A percentile compares a stretch with the other conserved stretches of the same genome.
Evolutionary conservation across 805 yeast genomes (phyloP).

Genomic region (Teunomyces tritomae): DNA sequence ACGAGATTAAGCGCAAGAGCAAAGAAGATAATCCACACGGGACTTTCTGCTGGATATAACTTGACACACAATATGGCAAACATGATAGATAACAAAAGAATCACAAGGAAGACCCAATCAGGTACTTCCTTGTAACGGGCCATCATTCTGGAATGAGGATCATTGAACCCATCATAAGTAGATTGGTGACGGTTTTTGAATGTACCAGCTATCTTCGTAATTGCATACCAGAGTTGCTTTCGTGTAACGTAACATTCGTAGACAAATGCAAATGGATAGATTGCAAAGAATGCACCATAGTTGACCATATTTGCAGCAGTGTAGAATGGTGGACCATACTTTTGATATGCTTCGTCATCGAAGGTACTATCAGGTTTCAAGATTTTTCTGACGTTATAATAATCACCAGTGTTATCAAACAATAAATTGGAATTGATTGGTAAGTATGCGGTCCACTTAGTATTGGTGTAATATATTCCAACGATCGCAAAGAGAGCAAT

Average conservation of each 20-base stretch:
- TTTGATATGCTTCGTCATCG: constrained; percentile 15
- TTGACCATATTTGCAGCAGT: constrained; percentile 20
- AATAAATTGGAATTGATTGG: constrained; percentile 23
- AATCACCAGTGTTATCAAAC: constrained; percentile 24
- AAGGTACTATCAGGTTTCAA: constrained; percentile 8
- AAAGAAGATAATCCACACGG: constrained; percentile 38
- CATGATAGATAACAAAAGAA: constrained; percentile 27
- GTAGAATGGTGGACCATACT: constrained; percentile 22
- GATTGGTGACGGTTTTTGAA: constrained; percentile 20
- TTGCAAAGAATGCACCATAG: constrained; percentile 23
- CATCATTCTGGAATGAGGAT: constrained; percentile 35
- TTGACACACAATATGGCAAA: constrained; percentile 31
- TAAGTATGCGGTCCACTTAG: constrained; percentile 27
- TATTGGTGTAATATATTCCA: constrained; percentile 27
- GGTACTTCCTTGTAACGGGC: constrained; percentile 33
- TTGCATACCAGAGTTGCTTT: constrained; percentile 12
- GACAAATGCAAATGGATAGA: constrained; percentile 23
- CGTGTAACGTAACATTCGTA: constrained; percentile 16
- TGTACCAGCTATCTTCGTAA: constrained; percentile 1
- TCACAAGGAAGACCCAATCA: constrained; percentile 26
- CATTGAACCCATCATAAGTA: constrained; percentile 30
- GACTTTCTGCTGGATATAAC: constrained; percentile 32
- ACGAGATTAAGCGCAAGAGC: constrained; percentile 30
- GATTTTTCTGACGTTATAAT: constrained; percentile 16
- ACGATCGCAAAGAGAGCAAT: constrained; percentile 22